A percentile compares a stretch with the other conserved stretches of the same genome.
phyloP scores from a whole-genome alignment of 164 flowering plant species.

The Akebia trifoliata region DNA sequence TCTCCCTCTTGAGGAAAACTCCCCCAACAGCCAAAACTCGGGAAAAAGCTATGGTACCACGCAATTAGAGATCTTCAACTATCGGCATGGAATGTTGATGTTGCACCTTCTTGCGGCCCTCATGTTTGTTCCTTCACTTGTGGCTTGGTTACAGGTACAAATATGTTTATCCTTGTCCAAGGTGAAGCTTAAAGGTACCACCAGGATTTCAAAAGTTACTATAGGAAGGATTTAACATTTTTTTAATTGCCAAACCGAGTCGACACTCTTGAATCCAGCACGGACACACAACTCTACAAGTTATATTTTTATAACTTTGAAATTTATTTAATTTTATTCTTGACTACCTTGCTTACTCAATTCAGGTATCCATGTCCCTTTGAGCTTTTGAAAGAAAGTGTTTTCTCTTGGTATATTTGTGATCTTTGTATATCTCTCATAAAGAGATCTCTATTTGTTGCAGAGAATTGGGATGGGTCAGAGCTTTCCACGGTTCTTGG shows the following conservation, averaged over 20 bases:
- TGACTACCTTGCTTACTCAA: no score
- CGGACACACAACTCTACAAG: no score
- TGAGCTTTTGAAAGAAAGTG: background rate
- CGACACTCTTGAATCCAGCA: no score
- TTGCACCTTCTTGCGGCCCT: slow-evolving; percentile 67
- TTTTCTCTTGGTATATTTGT: background rate
- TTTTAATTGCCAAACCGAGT: background rate
- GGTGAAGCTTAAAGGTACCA: background rate
- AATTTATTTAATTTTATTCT: no score
- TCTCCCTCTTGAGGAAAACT: slow-evolving; percentile 36
- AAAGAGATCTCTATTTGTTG: slow-evolving; percentile 19
- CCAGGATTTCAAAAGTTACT: background rate
- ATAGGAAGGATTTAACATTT: background rate
- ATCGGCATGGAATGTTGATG: slow-evolving; percentile 70
- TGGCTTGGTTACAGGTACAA: slow-evolving; percentile 86
- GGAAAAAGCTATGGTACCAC: slow-evolving; percentile 63
- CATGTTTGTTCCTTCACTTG: slow-evolving; percentile 85
- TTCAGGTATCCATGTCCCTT: no score
- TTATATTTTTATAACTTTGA: no score
- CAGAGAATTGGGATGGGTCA: slow-evolving; percentile 72
- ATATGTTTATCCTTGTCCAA: background rate
- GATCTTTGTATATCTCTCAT: background rate
- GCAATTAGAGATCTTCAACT: slow-evolving; percentile 79
- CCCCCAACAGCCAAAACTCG: slow-evolving; percentile 43
- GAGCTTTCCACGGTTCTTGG: slow-evolving; percentile 72